Evolutionary conservation across 1,139 yeast species (phyloP), one percentile per base, ranked within the genome.

Genomic region (Scheffersomyces stambukii): DNA sequence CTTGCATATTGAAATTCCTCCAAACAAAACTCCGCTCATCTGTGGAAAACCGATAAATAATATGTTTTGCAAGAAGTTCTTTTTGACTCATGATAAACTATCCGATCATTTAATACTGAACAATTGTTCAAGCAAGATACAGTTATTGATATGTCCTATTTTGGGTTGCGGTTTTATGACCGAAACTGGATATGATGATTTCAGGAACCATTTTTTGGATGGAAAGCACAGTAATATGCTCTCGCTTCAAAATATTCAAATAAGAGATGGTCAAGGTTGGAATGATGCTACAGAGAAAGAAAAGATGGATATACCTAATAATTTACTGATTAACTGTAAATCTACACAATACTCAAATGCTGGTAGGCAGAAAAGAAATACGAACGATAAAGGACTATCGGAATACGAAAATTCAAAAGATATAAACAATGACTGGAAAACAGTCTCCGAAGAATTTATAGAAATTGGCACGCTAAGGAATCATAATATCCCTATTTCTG

Each of bases 151-250:
- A 7, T 64, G 72, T 37, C 70, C 72, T 2, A 35, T 64, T 13
- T 41, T 65, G 20, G 72, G 72, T 4, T 65, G 72, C 42, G 66
- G 60, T 4, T 64, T 42, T 36, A 53, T 59, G 51, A 60, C 70
- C 0, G 67, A 60, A 24, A 57, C 49, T 7, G 63, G 67, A 3
- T 64, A 60, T 36, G 32, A 43, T 10, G 57, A 50, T 17, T 62
- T 63, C 59, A 42, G 57, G 30, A 21, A 37, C 4, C 72, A 65
- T 45, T 48, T 63, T n/a, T n/a, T n/a, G n/a, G n/a, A n/a, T n/a
- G n/a, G n/a, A n/a, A n/a, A n/a, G n/a, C n/a, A n/a, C n/a, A n/a
- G n/a, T n/a, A n/a, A n/a, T n/a, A n/a, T n/a, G n/a, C n/a, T n/a
- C n/a, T n/a, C n/a, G 16, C 18, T 31, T 13, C 13, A 18, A 6